Percentiles rank a stretch among this genome's conserved stretches.
Conservation (phyloP, 2,329 filamentous ascomycete genomes). For the Aspergillus glaucus region DNA sequence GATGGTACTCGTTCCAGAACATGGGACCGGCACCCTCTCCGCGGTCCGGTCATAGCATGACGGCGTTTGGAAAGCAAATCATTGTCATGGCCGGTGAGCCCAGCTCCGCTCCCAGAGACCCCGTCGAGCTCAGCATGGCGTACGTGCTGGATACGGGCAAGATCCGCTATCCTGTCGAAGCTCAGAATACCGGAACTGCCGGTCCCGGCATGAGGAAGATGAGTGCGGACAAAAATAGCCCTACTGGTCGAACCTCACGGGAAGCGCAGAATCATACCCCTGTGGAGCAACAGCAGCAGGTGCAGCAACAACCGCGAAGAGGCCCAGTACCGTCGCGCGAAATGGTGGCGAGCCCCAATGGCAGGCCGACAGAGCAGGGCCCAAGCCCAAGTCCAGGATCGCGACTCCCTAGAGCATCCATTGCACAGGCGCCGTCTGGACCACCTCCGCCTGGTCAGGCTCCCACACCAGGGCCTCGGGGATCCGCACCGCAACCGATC, state of each 20-base stretch:
- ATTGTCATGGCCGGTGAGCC: conserved; percentile 92
- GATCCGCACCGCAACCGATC: conserved; percentile 32
- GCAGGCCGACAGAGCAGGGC: conserved; percentile 23
- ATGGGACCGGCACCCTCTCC: conserved; percentile 96
- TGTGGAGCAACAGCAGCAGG: conserved; percentile 17
- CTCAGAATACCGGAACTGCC: conserved; percentile 35
- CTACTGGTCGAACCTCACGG: conserved; percentile 34
- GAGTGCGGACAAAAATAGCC: conserved; percentile 40
- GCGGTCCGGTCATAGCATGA: conserved; percentile 96
- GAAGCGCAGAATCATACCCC: conserved; percentile 35
- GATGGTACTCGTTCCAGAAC: conserved; percentile 99
- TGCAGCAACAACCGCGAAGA: conserved; percentile 17
- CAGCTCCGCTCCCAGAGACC: conserved; percentile 73
- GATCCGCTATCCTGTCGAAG: conserved; percentile 88
- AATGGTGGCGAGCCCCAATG: conserved; percentile 29
- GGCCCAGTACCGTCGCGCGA: conserved; percentile 40
- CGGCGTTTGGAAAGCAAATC: conserved; percentile 83
- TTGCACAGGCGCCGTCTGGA: conserved; percentile 54
- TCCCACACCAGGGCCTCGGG: conserved; percentile 53
- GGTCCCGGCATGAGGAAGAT: conserved; percentile 36
- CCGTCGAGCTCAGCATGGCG: conserved; percentile 77
- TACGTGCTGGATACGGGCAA: conserved; percentile 94
- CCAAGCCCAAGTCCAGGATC: conserved; percentile 42
- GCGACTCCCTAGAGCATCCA: conserved; percentile 54
- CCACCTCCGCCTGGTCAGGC: conserved; percentile 61